A percentile compares a stretch with the other conserved stretches of the same genome.
Evolutionary conservation across 352 stramenopile genomes (phyloP).

Genomic region (Pythium grandisporangium): DNA sequence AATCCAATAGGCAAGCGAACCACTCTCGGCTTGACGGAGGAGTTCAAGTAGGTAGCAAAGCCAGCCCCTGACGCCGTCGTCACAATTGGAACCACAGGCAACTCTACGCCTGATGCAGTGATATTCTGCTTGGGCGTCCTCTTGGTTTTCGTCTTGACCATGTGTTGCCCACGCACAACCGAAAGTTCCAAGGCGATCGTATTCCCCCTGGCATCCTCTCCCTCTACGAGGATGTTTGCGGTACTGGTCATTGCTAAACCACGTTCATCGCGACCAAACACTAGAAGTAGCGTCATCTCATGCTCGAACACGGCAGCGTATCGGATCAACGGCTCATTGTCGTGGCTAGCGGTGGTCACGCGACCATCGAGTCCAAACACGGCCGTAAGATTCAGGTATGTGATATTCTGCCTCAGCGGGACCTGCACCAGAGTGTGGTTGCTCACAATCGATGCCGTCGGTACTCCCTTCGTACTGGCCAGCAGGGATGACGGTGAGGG

Average conservation of each 20-base stretch:
- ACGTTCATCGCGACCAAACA: conserved; percentile 65
- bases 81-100: conserved; percentile 14
- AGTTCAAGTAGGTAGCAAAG: conserved; percentile 57
- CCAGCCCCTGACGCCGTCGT: conserved; percentile 18
- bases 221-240: conserved; percentile 31
- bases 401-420: conserved; percentile 47
- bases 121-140: too few relatives aligned
- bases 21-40: conserved; percentile 39
- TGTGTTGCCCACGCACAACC: conserved; percentile 43
- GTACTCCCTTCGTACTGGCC: conserved; percentile 23
- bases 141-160: too few relatives aligned
- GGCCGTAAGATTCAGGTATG: conserved; percentile 51
- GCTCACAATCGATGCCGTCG: conserved; percentile 23
- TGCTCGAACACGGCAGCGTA: conserved; percentile 65
- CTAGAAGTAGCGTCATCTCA: conserved; percentile 66
- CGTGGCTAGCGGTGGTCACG: conserved; percentile 39
- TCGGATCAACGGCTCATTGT: conserved; percentile 60
- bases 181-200: conserved; percentile 39
- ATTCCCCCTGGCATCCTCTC: conserved; percentile 25
- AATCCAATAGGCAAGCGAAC: conserved; percentile 61
- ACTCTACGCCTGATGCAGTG: too few relatives aligned
- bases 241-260: conserved; percentile 50
- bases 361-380: conserved; percentile 58
- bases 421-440: conserved; percentile 66
- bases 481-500: too few relatives aligned